Evolutionary conservation across 768 basidiomycete species (phyloP).

Genomic region (Leccinellum rugosiceps): DNA sequence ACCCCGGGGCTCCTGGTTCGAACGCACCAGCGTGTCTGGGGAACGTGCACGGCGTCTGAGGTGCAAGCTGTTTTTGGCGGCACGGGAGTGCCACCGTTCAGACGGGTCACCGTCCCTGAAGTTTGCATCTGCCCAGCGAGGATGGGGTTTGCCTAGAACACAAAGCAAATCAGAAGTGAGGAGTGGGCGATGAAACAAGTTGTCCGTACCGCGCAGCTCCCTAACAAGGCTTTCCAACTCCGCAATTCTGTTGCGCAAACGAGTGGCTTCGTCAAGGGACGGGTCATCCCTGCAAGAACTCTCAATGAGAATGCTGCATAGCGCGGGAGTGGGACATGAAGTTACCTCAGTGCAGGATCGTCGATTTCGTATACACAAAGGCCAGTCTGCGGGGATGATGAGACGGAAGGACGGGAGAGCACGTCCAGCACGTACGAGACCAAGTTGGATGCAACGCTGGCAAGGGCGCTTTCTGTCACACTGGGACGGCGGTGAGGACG

Average conservation of each 20-base stretch:
- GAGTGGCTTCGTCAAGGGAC: constrained; percentile 80
- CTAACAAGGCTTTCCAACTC: constrained; percentile 91
- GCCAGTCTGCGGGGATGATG: constrained; percentile 57
- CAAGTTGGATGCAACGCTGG: constrained; percentile 85
- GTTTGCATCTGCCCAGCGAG: constrained; percentile 78
- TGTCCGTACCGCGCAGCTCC: constrained; percentile 68
- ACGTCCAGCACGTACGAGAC: constrained; percentile 52
- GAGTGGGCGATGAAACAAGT: constrained; percentile 6
- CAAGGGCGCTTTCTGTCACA: constrained; percentile 93
- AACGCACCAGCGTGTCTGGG: constrained; percentile 31
- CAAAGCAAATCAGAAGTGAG: constrained; percentile 7
- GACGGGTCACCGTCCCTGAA: constrained; percentile 78
- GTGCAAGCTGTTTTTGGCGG: constrained; percentile 59
- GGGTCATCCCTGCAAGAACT: constrained; percentile 68
- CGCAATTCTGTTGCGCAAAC: constrained; percentile 82
- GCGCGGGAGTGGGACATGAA: not conserved
- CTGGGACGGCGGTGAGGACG: constrained; percentile 27
- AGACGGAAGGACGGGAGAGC: constrained; percentile 1
- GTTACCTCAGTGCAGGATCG: constrained; percentile 74
- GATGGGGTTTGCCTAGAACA: constrained; percentile 74
- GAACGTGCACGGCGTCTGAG: constrained; percentile 40
- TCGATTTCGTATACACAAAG: constrained; percentile 95
- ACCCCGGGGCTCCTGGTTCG: constrained; percentile 38
- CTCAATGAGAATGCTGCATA: not conserved
- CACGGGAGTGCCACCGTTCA: constrained; percentile 85